Percentiles rank a stretch among this genome's conserved stretches.
phyloP scores from a whole-genome alignment of 371 early-diverging fungal species.

The Mucor ambiguus region DNA sequence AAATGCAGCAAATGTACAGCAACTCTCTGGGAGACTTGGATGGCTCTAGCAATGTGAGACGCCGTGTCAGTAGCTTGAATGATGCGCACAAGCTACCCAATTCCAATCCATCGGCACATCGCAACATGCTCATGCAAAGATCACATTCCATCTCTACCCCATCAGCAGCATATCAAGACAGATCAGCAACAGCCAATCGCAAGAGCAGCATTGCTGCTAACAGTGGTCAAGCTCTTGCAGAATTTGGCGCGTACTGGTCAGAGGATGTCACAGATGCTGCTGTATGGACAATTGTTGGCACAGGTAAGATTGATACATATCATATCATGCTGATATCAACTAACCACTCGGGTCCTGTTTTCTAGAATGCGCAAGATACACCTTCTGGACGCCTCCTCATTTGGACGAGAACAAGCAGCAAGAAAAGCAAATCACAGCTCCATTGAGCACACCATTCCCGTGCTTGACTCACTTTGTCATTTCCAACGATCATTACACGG shows the following conservation, averaged over 20 bases:
- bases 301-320: conserved; percentile 29
- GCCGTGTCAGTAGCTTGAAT: conserved; percentile 42
- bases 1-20: conserved; percentile 4
- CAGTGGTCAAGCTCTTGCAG: not conserved
- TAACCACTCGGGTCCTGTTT: not conserved
- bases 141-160: conserved; percentile 19
- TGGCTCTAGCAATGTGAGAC: conserved; percentile 18
- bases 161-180: conserved; percentile 2
- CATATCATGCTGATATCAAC: not conserved
- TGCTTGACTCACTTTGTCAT: conserved; percentile 13
- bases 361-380: conserved; percentile 70
- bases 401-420: conserved; percentile 13
- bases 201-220: conserved; percentile 10
- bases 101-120: not conserved
- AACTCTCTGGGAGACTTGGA: not conserved
- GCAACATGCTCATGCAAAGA: conserved; percentile 4
- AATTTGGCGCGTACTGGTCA: conserved; percentile 61
- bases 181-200: conserved; percentile 16
- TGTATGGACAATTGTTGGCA: conserved; percentile 91
- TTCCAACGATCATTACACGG: conserved; percentile 6
- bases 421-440: conserved; percentile 15
- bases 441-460: conserved; percentile 28
- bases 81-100: conserved; percentile 22
- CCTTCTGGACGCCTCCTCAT: conserved; percentile 61
- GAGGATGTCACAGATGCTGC: conserved; percentile 87